phyloP scores from a whole-genome alignment of 2,329 filamentous ascomycete genomes.

The Venturia asperata region DNA sequence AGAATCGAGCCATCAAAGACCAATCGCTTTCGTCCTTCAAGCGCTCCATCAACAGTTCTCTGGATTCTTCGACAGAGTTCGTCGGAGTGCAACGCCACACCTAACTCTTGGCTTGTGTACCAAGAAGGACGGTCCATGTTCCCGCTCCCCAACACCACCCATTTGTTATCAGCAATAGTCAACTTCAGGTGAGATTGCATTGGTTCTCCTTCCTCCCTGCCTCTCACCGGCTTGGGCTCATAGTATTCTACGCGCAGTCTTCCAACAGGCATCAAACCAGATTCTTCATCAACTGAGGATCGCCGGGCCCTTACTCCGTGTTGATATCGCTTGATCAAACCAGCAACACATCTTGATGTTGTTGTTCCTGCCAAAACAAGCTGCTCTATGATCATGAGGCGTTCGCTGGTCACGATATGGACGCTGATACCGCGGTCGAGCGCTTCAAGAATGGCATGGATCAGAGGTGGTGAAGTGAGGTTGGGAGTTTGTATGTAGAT shows the following conservation, averaged over 20 bases:
- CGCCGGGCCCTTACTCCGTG: constrained; percentile 24
- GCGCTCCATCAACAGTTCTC: constrained; percentile 8
- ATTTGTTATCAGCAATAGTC: constrained; percentile 61
- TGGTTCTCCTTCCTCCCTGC: constrained; percentile 44
- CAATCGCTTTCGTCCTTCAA: constrained; percentile 25
- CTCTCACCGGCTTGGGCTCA: constrained; percentile 25
- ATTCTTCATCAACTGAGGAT: constrained; percentile 37
- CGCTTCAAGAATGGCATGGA: constrained; percentile 54
- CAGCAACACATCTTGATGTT: constrained; percentile 56
- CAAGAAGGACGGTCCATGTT: constrained; percentile 82
- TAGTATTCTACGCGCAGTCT: constrained; percentile 55
- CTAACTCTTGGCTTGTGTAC: constrained; percentile 80
- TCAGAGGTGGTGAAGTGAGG: constrained; percentile 59
- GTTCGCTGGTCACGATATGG: constrained; percentile 57
- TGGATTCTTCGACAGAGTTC: constrained; percentile 33
- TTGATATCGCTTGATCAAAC: constrained; percentile 51
- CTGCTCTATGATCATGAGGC: constrained; percentile 73
- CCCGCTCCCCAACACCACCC: constrained; percentile 66
- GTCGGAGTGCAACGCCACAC: constrained; percentile 49
- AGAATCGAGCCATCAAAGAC: constrained; percentile 24
- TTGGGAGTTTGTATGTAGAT: constrained; percentile 75
- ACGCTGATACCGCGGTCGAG: constrained; percentile 62
- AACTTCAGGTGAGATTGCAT: constrained; percentile 73
- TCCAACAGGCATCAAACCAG: constrained; percentile 40
- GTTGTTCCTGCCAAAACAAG: constrained; percentile 71